Conservation (phyloP, 1,284 basidiomycete species). For the Ganoderma sinense region DNA sequence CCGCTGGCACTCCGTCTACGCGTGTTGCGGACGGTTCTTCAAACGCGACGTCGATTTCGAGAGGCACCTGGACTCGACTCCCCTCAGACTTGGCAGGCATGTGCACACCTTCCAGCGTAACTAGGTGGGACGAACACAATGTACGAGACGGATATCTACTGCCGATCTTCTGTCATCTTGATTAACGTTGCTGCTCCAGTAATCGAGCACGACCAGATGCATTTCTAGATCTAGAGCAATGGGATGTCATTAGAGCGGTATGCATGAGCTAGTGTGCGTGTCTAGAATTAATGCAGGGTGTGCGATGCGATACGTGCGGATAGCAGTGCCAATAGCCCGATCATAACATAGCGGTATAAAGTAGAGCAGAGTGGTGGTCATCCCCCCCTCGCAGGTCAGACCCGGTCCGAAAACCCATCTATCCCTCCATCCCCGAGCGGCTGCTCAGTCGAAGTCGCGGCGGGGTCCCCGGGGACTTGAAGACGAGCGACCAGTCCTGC, state of each 20-base stretch:
- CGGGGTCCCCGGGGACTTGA: not conserved
- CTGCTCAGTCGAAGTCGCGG: not conserved
- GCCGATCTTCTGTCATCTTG: not conserved
- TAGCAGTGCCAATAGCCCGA: slow-evolving; percentile 28
- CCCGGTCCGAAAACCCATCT: not conserved
- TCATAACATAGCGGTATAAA: slow-evolving; percentile 25
- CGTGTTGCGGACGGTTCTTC: slow-evolving; percentile 52
- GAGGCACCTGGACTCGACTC: slow-evolving; percentile 36
- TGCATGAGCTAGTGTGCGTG: slow-evolving; percentile 1
- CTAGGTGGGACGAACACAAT: not conserved
- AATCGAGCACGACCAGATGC: not conserved
- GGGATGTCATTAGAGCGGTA: not conserved
- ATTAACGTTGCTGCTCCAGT: not conserved
- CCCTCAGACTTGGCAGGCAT: slow-evolving; percentile 9
- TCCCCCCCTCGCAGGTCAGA: not conserved
- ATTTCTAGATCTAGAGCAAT: not conserved
- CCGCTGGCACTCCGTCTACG: slow-evolving; percentile 44
- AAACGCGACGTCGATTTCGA: slow-evolving; percentile 42
- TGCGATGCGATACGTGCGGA: slow-evolving; percentile 26
- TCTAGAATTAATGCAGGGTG: slow-evolving; percentile 23
- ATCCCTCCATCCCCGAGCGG: not conserved
- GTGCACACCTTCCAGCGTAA: slow-evolving; percentile 12
- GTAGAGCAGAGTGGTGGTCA: slow-evolving; percentile 15
- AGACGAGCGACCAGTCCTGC: not conserved
- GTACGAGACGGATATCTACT: not conserved